A percentile compares a stretch with the other conserved stretches of the same genome.
Evolutionary conservation across 805 yeast genomes (phyloP).

Genomic region (Trichomonascus vanleenenianus): DNA sequence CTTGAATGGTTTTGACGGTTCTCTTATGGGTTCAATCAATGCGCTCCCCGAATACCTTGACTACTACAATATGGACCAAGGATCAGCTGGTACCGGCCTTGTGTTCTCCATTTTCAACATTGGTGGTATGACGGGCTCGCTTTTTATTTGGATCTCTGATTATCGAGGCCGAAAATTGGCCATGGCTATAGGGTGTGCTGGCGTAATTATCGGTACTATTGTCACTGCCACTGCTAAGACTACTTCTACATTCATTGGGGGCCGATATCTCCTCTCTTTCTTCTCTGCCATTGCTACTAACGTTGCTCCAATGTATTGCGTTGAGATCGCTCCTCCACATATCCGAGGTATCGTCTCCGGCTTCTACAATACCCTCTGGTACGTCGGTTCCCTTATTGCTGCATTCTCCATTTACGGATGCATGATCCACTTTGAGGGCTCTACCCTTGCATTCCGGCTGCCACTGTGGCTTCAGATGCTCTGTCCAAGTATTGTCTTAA

Average conservation of each 20-base stretch:
- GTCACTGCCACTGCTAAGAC: conserved; percentile 9
- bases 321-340: conserved; percentile 16
- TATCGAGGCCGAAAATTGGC: conserved; percentile 9
- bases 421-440: conserved; percentile 5
- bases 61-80: conserved; percentile 6
- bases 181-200: conserved; percentile 11
- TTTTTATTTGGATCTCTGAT: conserved; percentile 12
- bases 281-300: conserved; percentile 8
- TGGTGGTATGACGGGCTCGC: conserved; percentile 12
- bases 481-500: conserved; percentile 10
- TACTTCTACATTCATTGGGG: conserved; percentile 11
- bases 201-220: conserved; percentile 12
- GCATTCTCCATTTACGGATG: conserved; percentile 9
- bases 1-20: conserved; percentile 15
- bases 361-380: conserved; percentile 12
- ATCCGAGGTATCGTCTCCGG: conserved; percentile 16
- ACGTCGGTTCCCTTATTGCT: conserved; percentile 12
- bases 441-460: conserved; percentile 5
- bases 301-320: conserved; percentile 14
- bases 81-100: conserved; percentile 12
- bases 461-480: conserved; percentile 16
- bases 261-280: conserved; percentile 14
- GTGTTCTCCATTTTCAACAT: conserved; percentile 15
- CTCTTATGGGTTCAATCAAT: conserved; percentile 15
- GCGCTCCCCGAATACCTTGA: conserved; percentile 12